These are phyloP conservation scores for Fusarium nematophilum DNA, from an alignment of 2,329 filamentous ascomycete species.

Conservation along the genomic window DNA sequence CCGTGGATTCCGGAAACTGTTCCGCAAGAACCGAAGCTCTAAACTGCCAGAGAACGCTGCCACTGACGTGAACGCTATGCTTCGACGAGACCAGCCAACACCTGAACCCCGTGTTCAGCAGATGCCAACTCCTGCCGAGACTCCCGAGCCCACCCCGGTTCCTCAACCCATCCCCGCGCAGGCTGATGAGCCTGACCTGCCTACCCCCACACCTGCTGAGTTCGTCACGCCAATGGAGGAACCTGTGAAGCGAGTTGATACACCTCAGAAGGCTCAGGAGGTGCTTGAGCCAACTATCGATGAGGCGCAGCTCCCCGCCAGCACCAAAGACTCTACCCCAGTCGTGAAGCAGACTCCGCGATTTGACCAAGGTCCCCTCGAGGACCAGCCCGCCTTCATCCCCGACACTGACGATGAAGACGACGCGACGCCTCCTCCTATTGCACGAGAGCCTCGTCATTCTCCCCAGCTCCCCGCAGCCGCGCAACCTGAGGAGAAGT, in stretches of 20 bases:
- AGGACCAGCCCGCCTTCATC: constrained; percentile 86
- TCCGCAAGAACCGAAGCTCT: constrained; percentile 71
- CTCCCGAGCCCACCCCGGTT: constrained; percentile 42
- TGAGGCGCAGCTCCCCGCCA: constrained; percentile 31
- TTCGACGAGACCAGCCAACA: constrained; percentile 52
- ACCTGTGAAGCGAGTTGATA: constrained; percentile 28
- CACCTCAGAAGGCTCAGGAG: constrained; percentile 38
- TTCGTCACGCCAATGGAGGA: constrained; percentile 41
- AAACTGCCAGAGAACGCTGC: constrained; percentile 67
- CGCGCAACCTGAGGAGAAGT: constrained; percentile 48
- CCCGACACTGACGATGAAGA: constrained; percentile 67
- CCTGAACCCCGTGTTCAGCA: constrained; percentile 33
- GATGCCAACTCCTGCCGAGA: constrained; percentile 36
- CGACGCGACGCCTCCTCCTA: constrained; percentile 65
- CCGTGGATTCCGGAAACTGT: constrained; percentile 72
- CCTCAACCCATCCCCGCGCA: constrained; percentile 17
- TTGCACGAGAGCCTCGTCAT: constrained; percentile 55
- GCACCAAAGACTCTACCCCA: constrained; percentile 26
- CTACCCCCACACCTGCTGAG: constrained; percentile 35
- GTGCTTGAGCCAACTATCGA: constrained; percentile 36
- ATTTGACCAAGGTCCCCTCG: constrained; percentile 90
- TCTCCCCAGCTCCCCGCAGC: constrained; percentile 42
- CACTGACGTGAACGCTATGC: constrained; percentile 63
- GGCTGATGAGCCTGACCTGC: constrained; percentile 24
- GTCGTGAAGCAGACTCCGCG: constrained; percentile 56